phyloP scores from a whole-genome alignment of 1,284 basidiomycete species.

The Bjerkandera adusta region DNA sequence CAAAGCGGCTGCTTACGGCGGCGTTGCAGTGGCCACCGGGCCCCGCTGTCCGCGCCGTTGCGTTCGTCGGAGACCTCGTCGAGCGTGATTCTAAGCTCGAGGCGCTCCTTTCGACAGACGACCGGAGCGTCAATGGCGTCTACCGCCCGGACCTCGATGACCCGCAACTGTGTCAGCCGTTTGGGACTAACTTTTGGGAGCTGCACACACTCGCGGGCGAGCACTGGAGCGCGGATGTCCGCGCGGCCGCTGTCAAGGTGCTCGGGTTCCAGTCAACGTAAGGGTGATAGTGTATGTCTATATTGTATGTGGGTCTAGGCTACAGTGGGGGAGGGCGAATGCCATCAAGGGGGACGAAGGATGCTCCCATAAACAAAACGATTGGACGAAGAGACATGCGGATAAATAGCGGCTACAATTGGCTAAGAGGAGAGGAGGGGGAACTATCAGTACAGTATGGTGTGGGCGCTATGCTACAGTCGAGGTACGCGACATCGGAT shows the following conservation, averaged over 20 bases:
- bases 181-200: slow-evolving; percentile 74
- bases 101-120: slow-evolving; percentile 83
- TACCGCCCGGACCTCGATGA: slow-evolving; percentile 85
- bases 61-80: slow-evolving; percentile 72
- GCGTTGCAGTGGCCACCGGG: slow-evolving; percentile 78
- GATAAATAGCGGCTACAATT: slow-evolving; percentile 16
- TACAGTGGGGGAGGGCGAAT: no score
- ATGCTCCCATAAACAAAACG: slow-evolving; percentile 2
- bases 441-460: slow-evolving; percentile 15
- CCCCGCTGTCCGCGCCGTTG: slow-evolving; percentile 64
- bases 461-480: slow-evolving; percentile 14
- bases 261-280: slow-evolving; percentile 3
- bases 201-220: slow-evolving; percentile 50
- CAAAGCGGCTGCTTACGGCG: slow-evolving; percentile 83
- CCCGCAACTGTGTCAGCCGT: slow-evolving; percentile 77
- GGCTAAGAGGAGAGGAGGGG: slow-evolving; percentile 1
- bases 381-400: background rate
- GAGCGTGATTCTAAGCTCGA: slow-evolving; percentile 80
- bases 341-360: no score
- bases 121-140: slow-evolving; percentile 77
- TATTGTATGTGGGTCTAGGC: slow-evolving; percentile 1
- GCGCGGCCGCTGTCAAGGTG: slow-evolving; percentile 34
- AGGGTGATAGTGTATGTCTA: background rate
- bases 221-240: slow-evolving; percentile 66
- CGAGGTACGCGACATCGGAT: slow-evolving; percentile 1